Conservation (phyloP, 805 yeast species). For the Wickerhamomyces hampshirensis region DNA sequence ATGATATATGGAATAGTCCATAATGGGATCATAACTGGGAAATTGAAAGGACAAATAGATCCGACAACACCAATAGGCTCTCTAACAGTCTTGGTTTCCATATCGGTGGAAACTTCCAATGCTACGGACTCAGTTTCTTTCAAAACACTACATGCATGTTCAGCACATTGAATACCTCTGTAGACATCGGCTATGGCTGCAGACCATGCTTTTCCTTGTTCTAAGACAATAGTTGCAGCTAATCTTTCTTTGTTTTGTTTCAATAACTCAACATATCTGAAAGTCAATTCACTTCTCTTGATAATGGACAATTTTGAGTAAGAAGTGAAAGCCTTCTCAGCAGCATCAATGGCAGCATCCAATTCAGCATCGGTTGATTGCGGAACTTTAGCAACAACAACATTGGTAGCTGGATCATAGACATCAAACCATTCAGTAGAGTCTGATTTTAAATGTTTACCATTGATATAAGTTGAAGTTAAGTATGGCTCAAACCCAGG, state of each 20-base stretch:
- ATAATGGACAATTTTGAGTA: constrained; percentile 48
- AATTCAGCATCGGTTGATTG: constrained; percentile 66
- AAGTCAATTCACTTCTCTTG: constrained; percentile 59
- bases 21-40: constrained; percentile 76
- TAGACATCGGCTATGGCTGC: constrained; percentile 75
- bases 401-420: constrained; percentile 72
- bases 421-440: constrained; percentile 61
- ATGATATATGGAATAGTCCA: constrained; percentile 52
- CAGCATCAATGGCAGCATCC: constrained; percentile 59
- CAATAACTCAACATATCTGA: constrained; percentile 61
- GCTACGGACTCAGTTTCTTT: constrained; percentile 59
- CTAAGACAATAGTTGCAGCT: constrained; percentile 58
- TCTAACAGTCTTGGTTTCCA: constrained; percentile 70
- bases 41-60: constrained; percentile 76
- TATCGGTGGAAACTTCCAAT: constrained; percentile 62
- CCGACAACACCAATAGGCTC: constrained; percentile 75
- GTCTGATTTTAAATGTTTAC: constrained; percentile 41
- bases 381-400: constrained; percentile 63
- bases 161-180: constrained; percentile 78
- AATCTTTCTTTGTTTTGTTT: constrained; percentile 62
- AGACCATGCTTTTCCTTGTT: constrained; percentile 74
- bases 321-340: constrained; percentile 52
- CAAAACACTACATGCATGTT: constrained; percentile 65
- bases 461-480: constrained; percentile 46
- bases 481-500: constrained; percentile 39